Base-by-base conservation (phyloP, 1,284 basidiomycete genomes). In the Pholiota adiposa region DNA sequence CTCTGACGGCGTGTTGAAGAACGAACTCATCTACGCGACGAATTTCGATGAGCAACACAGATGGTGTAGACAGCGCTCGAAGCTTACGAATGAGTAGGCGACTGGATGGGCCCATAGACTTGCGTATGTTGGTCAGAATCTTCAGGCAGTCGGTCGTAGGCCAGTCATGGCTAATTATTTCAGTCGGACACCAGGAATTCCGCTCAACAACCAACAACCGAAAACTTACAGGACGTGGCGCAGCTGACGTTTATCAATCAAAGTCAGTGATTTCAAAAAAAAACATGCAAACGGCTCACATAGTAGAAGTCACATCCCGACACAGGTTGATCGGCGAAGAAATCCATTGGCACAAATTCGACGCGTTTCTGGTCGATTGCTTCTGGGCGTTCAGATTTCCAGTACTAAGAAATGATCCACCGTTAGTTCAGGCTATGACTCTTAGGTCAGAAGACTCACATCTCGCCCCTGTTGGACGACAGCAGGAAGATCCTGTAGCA, bases 401-500 rank as follows among this genome's bases (percentile, higher is more conserved):
- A 82, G 23, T 69, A 58, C 31, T 66, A 70, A 33, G 1, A 8
- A 29, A 18, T 46, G 1, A 27, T 16, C 16, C 3, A 5, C 11
- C 12, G 21, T 44, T 23, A 27, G 23, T 46, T 16, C 25, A 41
- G 18, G 4, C 16, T 18, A 25, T 12, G 8, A 54, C 6, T 25
- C 16, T 8, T 19, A 25, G 2, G 14, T 25, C 25, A 25, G 27
- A 9, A 27, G 11, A 36, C 44, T 29, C 23, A 56, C 54, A 12
- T 69, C 59, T 50, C 69, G 68, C 5, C 77, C 78, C 52, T 74
- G 73, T 12, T 57, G 62, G 4, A 83, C 62, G 2, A 75, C 70
- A 9, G 72, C 70, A 0, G 75, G 75, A 12, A 77, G 64, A 61
- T 86, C 84, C 65, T 85, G 83, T 5, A 83, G 55, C 4, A 75